Conservation (phyloP, 2,329 filamentous ascomycete species). For the Hortaea sp. region DNA sequence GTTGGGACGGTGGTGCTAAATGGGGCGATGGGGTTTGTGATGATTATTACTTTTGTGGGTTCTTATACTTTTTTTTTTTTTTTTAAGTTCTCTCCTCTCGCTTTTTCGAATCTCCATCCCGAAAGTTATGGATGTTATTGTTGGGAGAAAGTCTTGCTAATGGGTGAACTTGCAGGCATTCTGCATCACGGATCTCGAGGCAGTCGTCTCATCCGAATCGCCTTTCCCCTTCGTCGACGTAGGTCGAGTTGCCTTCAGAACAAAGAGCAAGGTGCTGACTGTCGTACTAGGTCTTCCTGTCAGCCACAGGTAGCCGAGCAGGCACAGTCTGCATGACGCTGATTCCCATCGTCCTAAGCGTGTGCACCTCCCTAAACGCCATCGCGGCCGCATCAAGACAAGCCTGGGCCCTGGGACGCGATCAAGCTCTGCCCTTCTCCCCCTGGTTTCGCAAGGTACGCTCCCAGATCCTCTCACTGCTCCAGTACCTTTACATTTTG, state of each 20-base stretch:
- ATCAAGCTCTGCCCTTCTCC: slow-evolving; percentile 18
- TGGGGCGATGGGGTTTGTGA: slow-evolving; percentile 9
- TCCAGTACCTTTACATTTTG: slow-evolving; percentile 6
- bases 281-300: no score
- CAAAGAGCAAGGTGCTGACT: no score
- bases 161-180: not conserved
- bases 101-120: no score
- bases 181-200: no score
- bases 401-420: slow-evolving; percentile 10
- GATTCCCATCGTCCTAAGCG: slow-evolving; percentile 13
- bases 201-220: slow-evolving; percentile 16
- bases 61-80: no score
- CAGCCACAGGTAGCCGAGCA: no score
- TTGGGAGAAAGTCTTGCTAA: not conserved
- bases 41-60: slow-evolving; percentile 16
- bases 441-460: slow-evolving; percentile 17
- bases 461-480: slow-evolving; percentile 11
- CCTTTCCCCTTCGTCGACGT: slow-evolving; percentile 7
- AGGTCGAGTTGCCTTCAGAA: no score
- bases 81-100: no score
- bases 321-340: slow-evolving; percentile 3
- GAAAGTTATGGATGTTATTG: slow-evolving; percentile 17
- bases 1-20: slow-evolving; percentile 11
- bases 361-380: slow-evolving; percentile 10
- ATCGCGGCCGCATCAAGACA: slow-evolving; percentile 11